Evolutionary conservation across 495 filamentous ascomycete genomes (phyloP).

Genomic region (Schizothecium vesticola): DNA sequence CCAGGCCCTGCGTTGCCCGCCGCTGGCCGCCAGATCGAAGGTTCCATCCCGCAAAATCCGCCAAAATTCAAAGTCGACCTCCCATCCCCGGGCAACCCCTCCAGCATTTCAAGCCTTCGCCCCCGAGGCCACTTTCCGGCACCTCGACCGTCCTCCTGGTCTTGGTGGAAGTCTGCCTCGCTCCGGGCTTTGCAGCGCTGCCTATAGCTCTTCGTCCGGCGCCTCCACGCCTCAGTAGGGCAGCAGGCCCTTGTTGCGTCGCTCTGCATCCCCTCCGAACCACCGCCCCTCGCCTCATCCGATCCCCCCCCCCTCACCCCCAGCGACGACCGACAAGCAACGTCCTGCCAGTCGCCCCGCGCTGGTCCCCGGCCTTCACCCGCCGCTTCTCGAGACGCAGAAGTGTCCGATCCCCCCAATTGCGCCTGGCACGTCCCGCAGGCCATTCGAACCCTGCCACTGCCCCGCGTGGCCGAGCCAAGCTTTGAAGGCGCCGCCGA

Average conservation of each 20-base stretch:
- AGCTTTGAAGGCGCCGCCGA: neutral
- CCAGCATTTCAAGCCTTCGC: neutral
- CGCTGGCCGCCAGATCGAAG: neutral
- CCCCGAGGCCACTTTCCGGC: neutral
- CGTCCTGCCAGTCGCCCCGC: neutral
- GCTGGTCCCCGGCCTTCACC: neutral
- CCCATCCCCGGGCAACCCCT: neutral
- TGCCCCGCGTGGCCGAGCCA: neutral
- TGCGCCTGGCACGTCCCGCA: neutral
- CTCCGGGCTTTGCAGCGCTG: neutral
- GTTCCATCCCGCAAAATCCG: neutral
- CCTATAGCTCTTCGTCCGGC: neutral
- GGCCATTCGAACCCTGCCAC: neutral
- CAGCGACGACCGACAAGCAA: neutral
- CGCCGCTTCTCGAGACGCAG: neutral
- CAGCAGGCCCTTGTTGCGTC: too few relatives aligned
- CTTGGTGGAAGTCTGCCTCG: neutral
- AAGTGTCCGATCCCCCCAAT: neutral
- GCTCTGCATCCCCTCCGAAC: neutral
- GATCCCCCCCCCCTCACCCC: neutral
- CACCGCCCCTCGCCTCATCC: neutral
- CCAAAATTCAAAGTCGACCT: neutral
- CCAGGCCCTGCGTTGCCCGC: neutral
- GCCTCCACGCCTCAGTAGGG: neutral
- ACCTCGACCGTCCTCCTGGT: neutral